Evolutionary conservation across 306 rosid species (phyloP).

Genomic region (Potentilla sterilis): DNA sequence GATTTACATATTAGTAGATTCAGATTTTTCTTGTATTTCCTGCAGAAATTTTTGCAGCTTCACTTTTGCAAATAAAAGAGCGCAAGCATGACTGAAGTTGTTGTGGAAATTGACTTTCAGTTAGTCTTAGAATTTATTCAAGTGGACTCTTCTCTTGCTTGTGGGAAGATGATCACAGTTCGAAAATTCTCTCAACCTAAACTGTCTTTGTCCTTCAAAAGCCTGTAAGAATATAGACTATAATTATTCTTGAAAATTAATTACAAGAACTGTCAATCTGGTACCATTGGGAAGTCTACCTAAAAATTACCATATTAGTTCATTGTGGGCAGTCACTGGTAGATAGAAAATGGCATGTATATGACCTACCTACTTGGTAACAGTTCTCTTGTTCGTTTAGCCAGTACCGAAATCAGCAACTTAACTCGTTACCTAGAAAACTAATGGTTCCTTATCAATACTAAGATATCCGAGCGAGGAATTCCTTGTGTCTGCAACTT

Average conservation of each 20-base stretch:
- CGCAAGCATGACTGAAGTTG: neutral
- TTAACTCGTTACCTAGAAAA: neutral
- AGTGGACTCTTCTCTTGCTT: neutral
- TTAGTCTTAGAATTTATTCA: neutral
- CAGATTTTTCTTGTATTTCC: neutral
- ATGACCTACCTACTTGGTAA: neutral
- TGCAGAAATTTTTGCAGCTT: slow-evolving; percentile 1
- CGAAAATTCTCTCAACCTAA: neutral
- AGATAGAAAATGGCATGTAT: neutral
- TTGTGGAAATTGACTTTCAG: neutral
- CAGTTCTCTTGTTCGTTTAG: neutral
- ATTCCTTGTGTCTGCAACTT: too few species aligned
- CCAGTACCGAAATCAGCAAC: neutral
- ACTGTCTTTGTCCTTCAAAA: neutral
- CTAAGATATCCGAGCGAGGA: too few species aligned
- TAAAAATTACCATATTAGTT: neutral
- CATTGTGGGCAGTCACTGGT: neutral
- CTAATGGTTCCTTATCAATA: too few species aligned
- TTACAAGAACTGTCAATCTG: neutral
- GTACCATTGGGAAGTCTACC: neutral
- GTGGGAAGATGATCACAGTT: neutral
- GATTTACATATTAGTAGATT: neutral
- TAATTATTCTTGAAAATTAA: neutral
- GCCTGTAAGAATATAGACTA: neutral
- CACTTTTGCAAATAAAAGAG: slow-evolving; percentile 13